Percentiles rank a stretch among this genome's conserved stretches.
Conservation (phyloP, 2,329 filamentous ascomycete species). For the Fusarium pininemorale region DNA sequence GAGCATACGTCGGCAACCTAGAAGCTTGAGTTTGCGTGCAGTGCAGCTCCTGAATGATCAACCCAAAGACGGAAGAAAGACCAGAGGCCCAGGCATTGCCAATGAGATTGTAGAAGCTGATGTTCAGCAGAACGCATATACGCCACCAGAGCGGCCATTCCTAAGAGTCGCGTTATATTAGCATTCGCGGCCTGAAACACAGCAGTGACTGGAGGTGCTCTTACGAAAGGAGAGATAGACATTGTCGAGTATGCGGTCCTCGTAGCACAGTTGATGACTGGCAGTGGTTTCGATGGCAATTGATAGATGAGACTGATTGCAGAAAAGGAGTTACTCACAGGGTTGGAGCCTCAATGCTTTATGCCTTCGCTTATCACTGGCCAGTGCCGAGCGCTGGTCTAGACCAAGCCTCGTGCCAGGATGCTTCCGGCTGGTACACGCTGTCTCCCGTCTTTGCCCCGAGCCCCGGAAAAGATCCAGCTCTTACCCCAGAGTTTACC, state of each 20-base stretch:
- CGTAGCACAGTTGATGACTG: not conserved
- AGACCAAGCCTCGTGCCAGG: not conserved
- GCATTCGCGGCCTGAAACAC: accelerated
- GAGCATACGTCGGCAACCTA: not conserved
- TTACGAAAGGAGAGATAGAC: not conserved
- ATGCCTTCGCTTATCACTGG: not conserved
- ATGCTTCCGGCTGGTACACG: not conserved
- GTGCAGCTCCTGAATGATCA: constrained; percentile 3
- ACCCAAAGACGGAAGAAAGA: not conserved
- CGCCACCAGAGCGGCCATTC: constrained; percentile 16
- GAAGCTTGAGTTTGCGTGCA: not conserved
- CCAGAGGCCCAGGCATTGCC: constrained; percentile 11
- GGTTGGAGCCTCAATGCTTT: not conserved
- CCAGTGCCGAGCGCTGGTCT: not conserved
- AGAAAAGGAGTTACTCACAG: not conserved
- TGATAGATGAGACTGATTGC: not conserved
- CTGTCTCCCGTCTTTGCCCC: not conserved
- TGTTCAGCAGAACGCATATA: not conserved
- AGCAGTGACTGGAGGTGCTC: not conserved
- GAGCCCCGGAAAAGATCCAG: not conserved
- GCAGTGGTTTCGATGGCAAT: not conserved
- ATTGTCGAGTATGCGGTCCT: not conserved
- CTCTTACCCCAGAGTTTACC: not conserved
- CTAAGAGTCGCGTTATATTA: not conserved
- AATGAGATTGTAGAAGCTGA: constrained; percentile 1